These are phyloP conservation scores for Aschersonia sp. DNA, from an alignment of 2,329 filamentous ascomycete genomes.

Conservation along the genomic window DNA sequence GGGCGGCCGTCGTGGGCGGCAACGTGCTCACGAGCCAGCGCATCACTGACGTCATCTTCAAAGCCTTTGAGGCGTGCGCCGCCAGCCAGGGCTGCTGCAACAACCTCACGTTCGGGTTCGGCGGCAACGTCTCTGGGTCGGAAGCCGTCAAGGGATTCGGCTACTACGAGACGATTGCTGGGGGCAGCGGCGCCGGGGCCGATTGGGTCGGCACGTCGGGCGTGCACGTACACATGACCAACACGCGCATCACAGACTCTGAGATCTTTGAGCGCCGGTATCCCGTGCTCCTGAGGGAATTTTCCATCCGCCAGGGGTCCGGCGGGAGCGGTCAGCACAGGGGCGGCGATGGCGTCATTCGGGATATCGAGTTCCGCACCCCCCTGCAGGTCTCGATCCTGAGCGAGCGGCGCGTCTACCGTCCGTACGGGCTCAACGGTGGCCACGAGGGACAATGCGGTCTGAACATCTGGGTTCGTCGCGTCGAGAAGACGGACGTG, in stretches of 20 bases:
- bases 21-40: slow-evolving; percentile 46
- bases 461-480: slow-evolving; percentile 75
- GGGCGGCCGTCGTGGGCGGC: slow-evolving; percentile 68
- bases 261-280: slow-evolving; percentile 38
- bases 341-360: slow-evolving; percentile 60
- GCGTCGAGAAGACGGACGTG: slow-evolving; percentile 43
- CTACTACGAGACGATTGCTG: slow-evolving; percentile 46
- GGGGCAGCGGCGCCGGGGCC: slow-evolving; percentile 56
- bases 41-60: slow-evolving; percentile 33
- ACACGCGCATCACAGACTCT: slow-evolving; percentile 55
- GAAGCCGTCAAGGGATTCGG: slow-evolving; percentile 25
- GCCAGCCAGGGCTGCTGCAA: slow-evolving; percentile 72
- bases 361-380: slow-evolving; percentile 69
- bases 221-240: slow-evolving; percentile 49
- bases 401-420: slow-evolving; percentile 62
- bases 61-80: slow-evolving; percentile 66
- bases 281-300: slow-evolving; percentile 58
- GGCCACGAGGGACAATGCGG: slow-evolving; percentile 68
- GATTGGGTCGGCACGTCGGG: slow-evolving; percentile 27
- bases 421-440: slow-evolving; percentile 54
- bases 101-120: slow-evolving; percentile 73
- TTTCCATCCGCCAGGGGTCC: slow-evolving; percentile 47
- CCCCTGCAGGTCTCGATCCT: slow-evolving; percentile 66
- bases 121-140: slow-evolving; percentile 23
- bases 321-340: slow-evolving; percentile 50